Evolutionary conservation across 805 yeast species (phyloP).

Genomic region (Schizosaccharomyces japonicus): DNA sequence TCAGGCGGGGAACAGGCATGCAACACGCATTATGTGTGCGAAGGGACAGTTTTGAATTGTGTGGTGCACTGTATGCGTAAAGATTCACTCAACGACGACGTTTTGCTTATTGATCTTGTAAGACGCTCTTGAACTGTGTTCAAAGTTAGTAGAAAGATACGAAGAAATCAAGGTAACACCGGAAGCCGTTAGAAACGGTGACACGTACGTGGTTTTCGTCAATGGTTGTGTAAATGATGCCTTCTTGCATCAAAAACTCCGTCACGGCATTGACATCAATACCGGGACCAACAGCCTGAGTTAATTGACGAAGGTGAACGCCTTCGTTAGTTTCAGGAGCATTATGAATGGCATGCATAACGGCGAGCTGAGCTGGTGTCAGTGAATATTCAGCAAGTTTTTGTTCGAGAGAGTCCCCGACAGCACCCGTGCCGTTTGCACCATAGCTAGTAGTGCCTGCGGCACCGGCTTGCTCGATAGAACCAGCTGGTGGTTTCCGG

Average conservation of each 20-base stretch:
- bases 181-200: too few species aligned
- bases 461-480: background rate
- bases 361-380: slow-evolving; percentile 8
- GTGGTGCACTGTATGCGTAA: too few species aligned
- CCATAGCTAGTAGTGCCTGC: background rate
- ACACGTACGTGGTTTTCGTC: slow-evolving; percentile 9
- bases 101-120: background rate
- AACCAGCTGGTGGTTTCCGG: background rate
- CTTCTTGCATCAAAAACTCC: slow-evolving; percentile 8
- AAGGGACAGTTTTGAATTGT: too few species aligned
- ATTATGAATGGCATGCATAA: slow-evolving; percentile 6
- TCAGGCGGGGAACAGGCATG: too few species aligned
- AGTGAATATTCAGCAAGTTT: slow-evolving; percentile 7
- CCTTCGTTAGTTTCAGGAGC: slow-evolving; percentile 9
- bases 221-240: slow-evolving; percentile 9
- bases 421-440: background rate
- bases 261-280: slow-evolving; percentile 1
- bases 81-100: too few species aligned
- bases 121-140: background rate
- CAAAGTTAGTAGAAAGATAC: background rate
- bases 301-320: slow-evolving; percentile 7
- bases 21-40: too few species aligned
- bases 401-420: slow-evolving; percentile 5
- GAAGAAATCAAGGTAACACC: background rate
- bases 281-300: slow-evolving; percentile 5